phyloP scores from a whole-genome alignment of 306 rosid species.

The Trichosanthes cucumerina region DNA sequence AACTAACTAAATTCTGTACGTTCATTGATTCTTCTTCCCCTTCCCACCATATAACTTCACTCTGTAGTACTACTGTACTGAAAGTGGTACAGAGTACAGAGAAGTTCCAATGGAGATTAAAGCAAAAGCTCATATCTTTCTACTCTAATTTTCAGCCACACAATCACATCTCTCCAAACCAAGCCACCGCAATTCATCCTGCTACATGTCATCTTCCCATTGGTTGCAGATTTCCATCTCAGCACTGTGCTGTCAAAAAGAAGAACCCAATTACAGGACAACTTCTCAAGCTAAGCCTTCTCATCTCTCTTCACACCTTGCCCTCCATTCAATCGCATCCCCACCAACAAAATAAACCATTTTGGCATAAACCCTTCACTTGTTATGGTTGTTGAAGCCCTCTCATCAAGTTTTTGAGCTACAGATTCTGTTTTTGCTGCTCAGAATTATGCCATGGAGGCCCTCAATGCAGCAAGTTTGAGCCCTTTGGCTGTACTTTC shows the following conservation, averaged over 20 bases:
- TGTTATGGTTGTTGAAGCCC: slow-evolving; percentile 21
- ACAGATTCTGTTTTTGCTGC: slow-evolving; percentile 1
- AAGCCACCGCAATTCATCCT: slow-evolving; percentile 15
- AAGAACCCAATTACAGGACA: slow-evolving; percentile 8
- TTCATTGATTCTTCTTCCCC: background rate
- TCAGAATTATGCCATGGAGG: slow-evolving; percentile 79
- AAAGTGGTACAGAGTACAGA: background rate
- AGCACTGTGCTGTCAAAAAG: slow-evolving; percentile 15
- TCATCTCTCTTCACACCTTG: slow-evolving; percentile 13
- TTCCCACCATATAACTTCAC: background rate
- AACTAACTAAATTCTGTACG: background rate
- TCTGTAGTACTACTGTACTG: background rate
- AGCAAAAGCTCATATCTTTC: background rate
- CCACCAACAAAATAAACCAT: slow-evolving; percentile 1
- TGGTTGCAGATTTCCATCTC: slow-evolving; percentile 24
- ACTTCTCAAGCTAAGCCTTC: slow-evolving; percentile 22
- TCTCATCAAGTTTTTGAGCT: slow-evolving; percentile 17
- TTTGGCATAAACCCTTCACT: slow-evolving; percentile 11
- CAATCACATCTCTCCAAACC: slow-evolving; percentile 7
- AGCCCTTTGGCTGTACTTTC: slow-evolving; percentile 70
- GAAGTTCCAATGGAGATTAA: background rate
- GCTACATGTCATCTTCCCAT: slow-evolving; percentile 21
- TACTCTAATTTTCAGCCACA: slow-evolving; percentile 32
- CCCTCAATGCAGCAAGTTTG: slow-evolving; percentile 77
- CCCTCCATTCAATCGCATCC: slow-evolving; percentile 16